These are phyloP conservation scores for Mycena crocata DNA, from an alignment of 768 basidiomycete species.

Conservation along the genomic window DNA sequence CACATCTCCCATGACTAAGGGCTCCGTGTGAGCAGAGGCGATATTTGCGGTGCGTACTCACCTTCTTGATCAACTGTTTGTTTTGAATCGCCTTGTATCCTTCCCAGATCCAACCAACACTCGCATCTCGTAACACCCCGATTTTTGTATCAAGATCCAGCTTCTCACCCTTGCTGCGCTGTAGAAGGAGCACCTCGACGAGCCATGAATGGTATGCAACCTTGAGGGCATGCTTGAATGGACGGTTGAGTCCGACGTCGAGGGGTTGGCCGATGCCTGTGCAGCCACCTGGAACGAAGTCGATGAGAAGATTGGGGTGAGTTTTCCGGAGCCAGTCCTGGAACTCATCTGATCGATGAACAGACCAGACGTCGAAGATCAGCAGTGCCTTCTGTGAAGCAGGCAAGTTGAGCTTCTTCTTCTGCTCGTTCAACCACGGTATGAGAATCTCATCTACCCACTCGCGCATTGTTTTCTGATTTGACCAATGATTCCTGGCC, in stretches of 20 bases:
- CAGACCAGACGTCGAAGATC: constrained; percentile 13
- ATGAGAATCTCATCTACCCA: neutral
- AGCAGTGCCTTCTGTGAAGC: constrained; percentile 2
- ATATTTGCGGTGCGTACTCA: constrained; percentile 14
- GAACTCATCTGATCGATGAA: constrained; percentile 42
- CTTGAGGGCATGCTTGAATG: constrained; percentile 28
- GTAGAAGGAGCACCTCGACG: constrained; percentile 14
- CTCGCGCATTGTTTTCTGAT: constrained; percentile 2
- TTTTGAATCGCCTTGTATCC: constrained; percentile 36
- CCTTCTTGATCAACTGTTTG: constrained; percentile 34
- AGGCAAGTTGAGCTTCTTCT: neutral
- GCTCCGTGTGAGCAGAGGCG: neutral
- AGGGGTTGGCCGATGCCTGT: constrained; percentile 40
- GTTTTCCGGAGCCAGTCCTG: constrained; percentile 37
- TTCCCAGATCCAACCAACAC: constrained; percentile 36
- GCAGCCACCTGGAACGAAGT: constrained; percentile 39
- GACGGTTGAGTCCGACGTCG: constrained; percentile 42
- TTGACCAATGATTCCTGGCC: neutral
- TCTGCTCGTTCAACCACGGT: neutral
- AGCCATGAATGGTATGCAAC: constrained; percentile 11
- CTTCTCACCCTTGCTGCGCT: constrained; percentile 1
- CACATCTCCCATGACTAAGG: constrained; percentile 34
- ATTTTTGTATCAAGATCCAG: constrained; percentile 35
- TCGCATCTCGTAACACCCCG: constrained; percentile 29
- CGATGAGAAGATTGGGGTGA: constrained; percentile 37